A percentile compares a stretch with the other conserved stretches of the same genome.
These are phyloP conservation scores for Annulohypoxylon nitens DNA, from an alignment of 495 filamentous ascomycete genomes.

Conservation along the genomic window DNA sequence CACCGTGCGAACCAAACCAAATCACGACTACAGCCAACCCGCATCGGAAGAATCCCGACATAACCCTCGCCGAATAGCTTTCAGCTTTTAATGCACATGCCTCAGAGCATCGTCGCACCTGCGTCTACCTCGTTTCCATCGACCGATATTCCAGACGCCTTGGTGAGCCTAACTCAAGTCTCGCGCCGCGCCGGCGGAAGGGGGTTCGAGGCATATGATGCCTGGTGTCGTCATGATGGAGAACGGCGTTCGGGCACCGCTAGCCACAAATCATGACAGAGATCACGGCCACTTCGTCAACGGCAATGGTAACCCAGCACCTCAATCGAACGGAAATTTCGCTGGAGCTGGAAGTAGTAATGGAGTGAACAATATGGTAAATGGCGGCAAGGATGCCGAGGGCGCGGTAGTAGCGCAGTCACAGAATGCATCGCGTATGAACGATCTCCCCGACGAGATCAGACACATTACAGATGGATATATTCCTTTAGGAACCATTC, in stretches of 20 bases:
- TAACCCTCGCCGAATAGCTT: constrained; percentile 5
- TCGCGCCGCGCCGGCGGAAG: constrained; percentile 54
- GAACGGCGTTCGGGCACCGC: constrained; percentile 59
- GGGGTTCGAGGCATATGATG: constrained; percentile 54
- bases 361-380: constrained; percentile 40
- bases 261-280: constrained; percentile 65
- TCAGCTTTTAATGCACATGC: constrained; percentile 31
- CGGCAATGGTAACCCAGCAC: constrained; percentile 43
- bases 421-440: constrained; percentile 52
- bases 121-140: constrained; percentile 26
- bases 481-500: constrained; percentile 74
- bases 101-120: constrained; percentile 39
- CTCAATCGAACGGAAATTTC: constrained; percentile 38
- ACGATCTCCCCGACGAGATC: constrained; percentile 78
- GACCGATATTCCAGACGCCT: constrained; percentile 27
- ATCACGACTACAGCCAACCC: constrained; percentile 21
- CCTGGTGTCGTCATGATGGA: constrained; percentile 66
- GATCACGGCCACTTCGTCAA: constrained; percentile 59
- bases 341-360: constrained; percentile 28
- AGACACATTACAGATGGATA: constrained; percentile 82
- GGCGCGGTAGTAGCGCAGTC: constrained; percentile 37
- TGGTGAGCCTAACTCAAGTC: constrained; percentile 46
- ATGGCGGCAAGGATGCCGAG: constrained; percentile 44
- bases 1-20: constrained; percentile 37
- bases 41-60: constrained; percentile 8